phyloP scores from a whole-genome alignment of 202 grass and related monocot genomes.

The Carex arenaria region DNA sequence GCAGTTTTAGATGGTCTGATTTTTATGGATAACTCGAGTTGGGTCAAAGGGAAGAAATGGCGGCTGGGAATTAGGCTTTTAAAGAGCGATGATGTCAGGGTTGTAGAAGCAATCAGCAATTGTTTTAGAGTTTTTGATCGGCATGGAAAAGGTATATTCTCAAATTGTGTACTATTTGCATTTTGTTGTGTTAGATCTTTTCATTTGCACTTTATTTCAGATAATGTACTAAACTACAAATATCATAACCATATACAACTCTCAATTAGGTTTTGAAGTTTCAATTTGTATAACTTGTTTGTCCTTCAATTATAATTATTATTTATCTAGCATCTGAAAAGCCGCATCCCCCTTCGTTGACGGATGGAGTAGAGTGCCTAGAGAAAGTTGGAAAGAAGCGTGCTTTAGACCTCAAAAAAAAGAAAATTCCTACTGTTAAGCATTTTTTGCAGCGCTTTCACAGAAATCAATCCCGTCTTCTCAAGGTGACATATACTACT shows the following conservation, averaged over 20 bases:
- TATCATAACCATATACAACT: not conserved
- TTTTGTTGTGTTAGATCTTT: not conserved
- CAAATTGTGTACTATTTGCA: not conserved
- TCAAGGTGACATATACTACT: not conserved
- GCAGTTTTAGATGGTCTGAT: not conserved
- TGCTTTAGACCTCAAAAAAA: not conserved
- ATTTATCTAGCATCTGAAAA: not conserved
- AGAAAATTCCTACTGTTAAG: not conserved
- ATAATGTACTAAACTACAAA: not conserved
- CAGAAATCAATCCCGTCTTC: not conserved
- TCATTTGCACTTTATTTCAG: not conserved
- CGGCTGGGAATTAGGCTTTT: slow-evolving; percentile 8
- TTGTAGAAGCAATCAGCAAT: slow-evolving; percentile 1
- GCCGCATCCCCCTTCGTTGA: not conserved
- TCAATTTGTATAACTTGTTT: not conserved
- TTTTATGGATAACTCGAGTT: slow-evolving; percentile 12
- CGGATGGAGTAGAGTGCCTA: not conserved
- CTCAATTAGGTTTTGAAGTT: not conserved
- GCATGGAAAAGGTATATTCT: slow-evolving; percentile 15
- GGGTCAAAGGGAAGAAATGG: not conserved
- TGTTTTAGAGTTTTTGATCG: slow-evolving; percentile 3
- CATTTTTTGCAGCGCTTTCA: not conserved
- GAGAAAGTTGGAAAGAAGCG: slow-evolving; percentile 3
- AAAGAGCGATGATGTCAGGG: not conserved
- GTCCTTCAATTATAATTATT: not conserved